phyloP scores from a whole-genome alignment of 2,329 filamentous ascomycete genomes.

The Huntiella savannae region DNA sequence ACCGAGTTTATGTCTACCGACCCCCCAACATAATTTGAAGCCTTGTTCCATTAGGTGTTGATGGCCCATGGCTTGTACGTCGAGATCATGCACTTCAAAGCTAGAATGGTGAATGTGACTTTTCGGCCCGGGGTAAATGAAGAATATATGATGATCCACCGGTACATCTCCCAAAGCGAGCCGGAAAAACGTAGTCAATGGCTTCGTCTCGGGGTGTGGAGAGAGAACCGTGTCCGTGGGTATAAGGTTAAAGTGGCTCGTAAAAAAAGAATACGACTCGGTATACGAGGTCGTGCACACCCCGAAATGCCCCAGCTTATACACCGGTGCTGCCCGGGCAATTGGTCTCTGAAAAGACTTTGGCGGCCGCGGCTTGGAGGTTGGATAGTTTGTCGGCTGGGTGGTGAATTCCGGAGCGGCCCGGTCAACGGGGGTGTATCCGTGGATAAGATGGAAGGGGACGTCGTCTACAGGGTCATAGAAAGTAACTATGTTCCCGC shows the following conservation, averaged over 20 bases:
- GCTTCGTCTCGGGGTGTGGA: conserved; percentile 15
- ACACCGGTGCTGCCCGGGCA: conserved; percentile 26
- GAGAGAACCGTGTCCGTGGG: conserved; percentile 23
- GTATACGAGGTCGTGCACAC: conserved; percentile 32
- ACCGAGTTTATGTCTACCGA: conserved; percentile 50
- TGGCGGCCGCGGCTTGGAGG: conserved; percentile 22
- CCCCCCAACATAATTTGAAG: conserved; percentile 49
- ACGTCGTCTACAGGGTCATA: conserved; percentile 35
- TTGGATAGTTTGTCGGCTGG: conserved; percentile 28
- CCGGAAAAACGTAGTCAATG: conserved; percentile 27
- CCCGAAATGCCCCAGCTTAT: conserved; percentile 37
- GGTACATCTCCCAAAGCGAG: conserved; percentile 24
- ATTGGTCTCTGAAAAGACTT: conserved; percentile 31
- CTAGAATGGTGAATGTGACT: conserved; percentile 46
- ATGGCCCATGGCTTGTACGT: conserved; percentile 51
- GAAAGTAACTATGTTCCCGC: conserved; percentile 32
- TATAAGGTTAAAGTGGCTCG: conserved; percentile 29
- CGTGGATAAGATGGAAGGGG: conserved; percentile 37
- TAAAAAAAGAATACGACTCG: conserved; percentile 30
- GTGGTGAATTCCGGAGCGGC: conserved; percentile 20
- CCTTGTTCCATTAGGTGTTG: conserved; percentile 45
- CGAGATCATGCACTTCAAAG: conserved; percentile 54
- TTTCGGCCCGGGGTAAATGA: conserved; percentile 27
- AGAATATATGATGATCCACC: conserved; percentile 33
- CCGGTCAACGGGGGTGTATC: conserved; percentile 25